A percentile compares a stretch with the other conserved stretches of the same genome.
Evolutionary conservation across 371 early-diverging fungal genomes (phyloP).

Genomic region (Dichotomocladium elegans): DNA sequence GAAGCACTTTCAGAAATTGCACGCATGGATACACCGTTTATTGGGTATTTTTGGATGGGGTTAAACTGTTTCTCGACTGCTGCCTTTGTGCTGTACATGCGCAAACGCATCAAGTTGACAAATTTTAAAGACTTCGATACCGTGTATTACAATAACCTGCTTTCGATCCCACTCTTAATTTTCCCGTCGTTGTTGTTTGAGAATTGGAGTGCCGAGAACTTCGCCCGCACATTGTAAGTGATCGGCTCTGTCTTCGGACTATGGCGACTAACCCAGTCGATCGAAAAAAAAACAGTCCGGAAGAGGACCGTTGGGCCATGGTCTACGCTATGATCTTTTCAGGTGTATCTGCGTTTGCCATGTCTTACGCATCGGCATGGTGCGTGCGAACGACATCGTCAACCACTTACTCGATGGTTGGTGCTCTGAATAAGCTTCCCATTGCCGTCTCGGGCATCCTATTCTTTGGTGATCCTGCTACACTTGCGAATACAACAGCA

Average conservation of each 20-base stretch:
- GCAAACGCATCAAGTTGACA: conserved; percentile 78
- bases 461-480: conserved; percentile 86
- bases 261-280: neutral
- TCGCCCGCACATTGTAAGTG: conserved; percentile 54
- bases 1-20: conserved; percentile 38
- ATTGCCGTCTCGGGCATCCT: conserved; percentile 95
- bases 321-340: conserved; percentile 76
- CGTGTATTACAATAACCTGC: conserved; percentile 93
- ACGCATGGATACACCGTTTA: conserved; percentile 21
- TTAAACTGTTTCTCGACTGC: conserved; percentile 91
- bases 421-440: conserved; percentile 98
- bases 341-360: conserved; percentile 85
- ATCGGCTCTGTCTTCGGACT: neutral
- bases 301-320: conserved; percentile 47
- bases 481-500: conserved; percentile 72
- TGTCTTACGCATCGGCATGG: conserved; percentile 92
- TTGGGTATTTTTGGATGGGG: conserved; percentile 83
- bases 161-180: conserved; percentile 84
- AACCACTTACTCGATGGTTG: conserved; percentile 98
- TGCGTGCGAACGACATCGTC: conserved; percentile 94
- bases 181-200: conserved; percentile 75
- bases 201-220: conserved; percentile 57
- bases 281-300: conserved; percentile 23
- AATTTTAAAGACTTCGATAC: conserved; percentile 93
- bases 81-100: conserved; percentile 88